Percentiles rank a stretch among this genome's conserved stretches.
Evolutionary conservation across 768 basidiomycete genomes (phyloP).

Genomic region (Gymnopilus junonius): DNA sequence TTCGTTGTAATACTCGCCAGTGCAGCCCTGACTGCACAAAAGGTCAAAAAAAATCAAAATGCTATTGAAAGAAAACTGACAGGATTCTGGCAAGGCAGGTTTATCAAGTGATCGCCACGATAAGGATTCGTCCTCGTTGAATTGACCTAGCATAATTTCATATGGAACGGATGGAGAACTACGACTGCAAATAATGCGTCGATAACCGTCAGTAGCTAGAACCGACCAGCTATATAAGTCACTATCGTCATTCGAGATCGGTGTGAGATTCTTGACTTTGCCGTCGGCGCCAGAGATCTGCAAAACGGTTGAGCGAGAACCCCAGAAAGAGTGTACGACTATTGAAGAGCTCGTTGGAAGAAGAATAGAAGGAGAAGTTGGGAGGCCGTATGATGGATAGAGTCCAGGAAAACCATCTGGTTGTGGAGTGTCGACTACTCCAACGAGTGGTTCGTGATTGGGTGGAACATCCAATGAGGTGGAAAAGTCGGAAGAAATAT

Average conservation of each 20-base stretch:
- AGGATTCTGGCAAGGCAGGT: slow-evolving; percentile 39
- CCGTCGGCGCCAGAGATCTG: slow-evolving; percentile 48
- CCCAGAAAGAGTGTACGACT: slow-evolving; percentile 56
- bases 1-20: slow-evolving; percentile 45
- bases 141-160: slow-evolving; percentile 52
- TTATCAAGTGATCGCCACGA: slow-evolving; percentile 48
- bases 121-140: slow-evolving; percentile 27
- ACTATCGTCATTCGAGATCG: slow-evolving; percentile 29
- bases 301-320: slow-evolving; percentile 55
- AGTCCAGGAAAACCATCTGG: slow-evolving; percentile 61
- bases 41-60: not conserved
- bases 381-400: slow-evolving; percentile 55
- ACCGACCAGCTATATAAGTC: slow-evolving; percentile 59
- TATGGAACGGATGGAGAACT: slow-evolving; percentile 52
- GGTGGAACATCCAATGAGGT: slow-evolving; percentile 1
- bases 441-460: slow-evolving; percentile 38
- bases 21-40: slow-evolving; percentile 43
- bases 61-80: slow-evolving; percentile 36
- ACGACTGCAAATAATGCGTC: slow-evolving; percentile 49
- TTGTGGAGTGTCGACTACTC: slow-evolving; percentile 40
- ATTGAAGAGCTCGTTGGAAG: slow-evolving; percentile 29
- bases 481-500: slow-evolving; percentile 32
- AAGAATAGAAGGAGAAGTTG: slow-evolving; percentile 36
- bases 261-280: slow-evolving; percentile 46
- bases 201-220: slow-evolving; percentile 48